Evolutionary conservation across 176 grass and related monocot genomes (phyloP), one percentile per base, ranked within the genome.

Genomic region (Musa schizocarpa): DNA sequence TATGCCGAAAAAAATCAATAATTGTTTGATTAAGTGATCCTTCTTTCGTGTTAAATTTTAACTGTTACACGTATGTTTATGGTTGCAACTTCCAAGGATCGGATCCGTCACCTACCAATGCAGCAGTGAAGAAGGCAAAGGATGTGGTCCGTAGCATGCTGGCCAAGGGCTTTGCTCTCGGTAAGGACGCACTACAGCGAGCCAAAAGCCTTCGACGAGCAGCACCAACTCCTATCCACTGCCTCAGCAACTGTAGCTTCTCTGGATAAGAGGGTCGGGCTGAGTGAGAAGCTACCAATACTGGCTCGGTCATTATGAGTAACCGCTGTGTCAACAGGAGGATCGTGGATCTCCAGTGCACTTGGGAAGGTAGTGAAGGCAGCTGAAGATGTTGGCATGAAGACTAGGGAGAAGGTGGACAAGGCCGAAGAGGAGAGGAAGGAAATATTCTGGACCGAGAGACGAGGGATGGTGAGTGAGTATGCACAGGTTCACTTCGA

Each of bases 101-200:
- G 68, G 49, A 69, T 59, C 49, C 24, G 4, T 27, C 74, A 0
- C 78, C 84, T 76, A 69, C 82, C 58, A 74, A 88, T 82, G 90
- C 82, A 52, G 84, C 86, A 78, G 90, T 94, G 19, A 84, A 72
- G 75, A 99, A 99, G 82, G 88, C 95, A 53, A 90, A 94, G 81
- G 90, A 98, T 85, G 88, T 98, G 64, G 88, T 94, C 25, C 93
- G 95, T 82, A 91, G 84, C 82, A 98, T 98, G 95, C 65, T 94
- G 82, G 95, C 95, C 63, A 98, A 91, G 70, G 95, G 95, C 51
- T 99, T 89, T 77, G 86, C 94, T 57, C 90, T 94, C 66, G 87
- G 95, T 76, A 91, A 89, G 51, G 90, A 99, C 43, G 95, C 90
- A 53, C 82, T 99, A 55, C 85, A 87, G 58, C 20, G 54, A 72